Evolutionary conservation across 2,329 filamentous ascomycete species (phyloP).

Genomic region (Claviceps africana): DNA sequence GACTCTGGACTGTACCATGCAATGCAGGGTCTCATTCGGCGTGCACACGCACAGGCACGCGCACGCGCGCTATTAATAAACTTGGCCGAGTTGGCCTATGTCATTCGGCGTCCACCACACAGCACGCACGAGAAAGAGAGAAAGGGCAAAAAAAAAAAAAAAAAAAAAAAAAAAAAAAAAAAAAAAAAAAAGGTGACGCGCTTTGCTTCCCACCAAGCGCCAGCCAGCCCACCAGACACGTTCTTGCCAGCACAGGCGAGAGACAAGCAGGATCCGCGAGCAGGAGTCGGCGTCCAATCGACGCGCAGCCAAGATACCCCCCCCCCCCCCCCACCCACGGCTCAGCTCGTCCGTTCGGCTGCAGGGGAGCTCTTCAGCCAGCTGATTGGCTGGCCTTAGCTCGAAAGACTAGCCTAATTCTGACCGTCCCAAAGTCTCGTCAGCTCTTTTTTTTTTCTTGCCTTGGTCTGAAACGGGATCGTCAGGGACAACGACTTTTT

Average conservation of each 20-base stretch:
- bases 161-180: no score
- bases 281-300: slow-evolving; percentile 9
- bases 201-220: no score
- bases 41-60: no score
- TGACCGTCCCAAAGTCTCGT: no score
- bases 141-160: no score
- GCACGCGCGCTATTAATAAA: not conserved
- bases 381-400: slow-evolving; percentile 17
- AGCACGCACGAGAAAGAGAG: no score
- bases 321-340: no score
- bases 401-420: no score
- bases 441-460: slow-evolving; percentile 14
- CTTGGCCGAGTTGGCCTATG: not conserved
- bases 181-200: not conserved
- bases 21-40: not conserved
- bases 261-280: not conserved
- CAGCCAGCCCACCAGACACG: no score
- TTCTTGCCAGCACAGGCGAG: not conserved
- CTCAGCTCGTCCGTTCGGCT: slow-evolving; percentile 12
- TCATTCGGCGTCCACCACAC: not conserved
- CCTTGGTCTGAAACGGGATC: slow-evolving; percentile 14
- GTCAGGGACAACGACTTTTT: no score
- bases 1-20: not conserved
- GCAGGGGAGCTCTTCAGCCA: slow-evolving; percentile 15
- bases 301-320: not conserved